Evolutionary conservation across 140 eudicot genomes (phyloP), one percentile per base, ranked within the genome.

Genomic region (Cichorium intybus): DNA sequence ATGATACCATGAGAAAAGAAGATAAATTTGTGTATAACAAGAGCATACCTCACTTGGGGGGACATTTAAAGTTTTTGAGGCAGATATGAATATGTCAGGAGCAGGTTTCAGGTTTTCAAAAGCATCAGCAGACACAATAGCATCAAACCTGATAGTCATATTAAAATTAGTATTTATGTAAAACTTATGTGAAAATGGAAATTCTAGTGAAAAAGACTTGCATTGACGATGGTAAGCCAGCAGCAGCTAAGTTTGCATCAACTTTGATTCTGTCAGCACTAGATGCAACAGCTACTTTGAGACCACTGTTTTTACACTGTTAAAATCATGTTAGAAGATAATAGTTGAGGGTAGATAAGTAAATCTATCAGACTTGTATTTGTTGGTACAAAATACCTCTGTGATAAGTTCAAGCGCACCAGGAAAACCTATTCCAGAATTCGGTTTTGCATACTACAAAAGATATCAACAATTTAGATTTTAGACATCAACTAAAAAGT

Each of bases 31-130:
- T 26, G 17, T 27, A 58, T 33, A 35, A 49, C 15, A 17, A 14
- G 56, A 52, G 52, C 68, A 64, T 78, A 88, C 97, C 99, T 93
- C 99, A 66, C 85, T 76, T 69, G 88, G 48, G 11, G 95, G 95
- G 62, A 85, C 95, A 66, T 81, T 75, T 77, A 93, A 59, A 66
- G 76, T 75, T 56, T 84, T 84, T 24, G 97, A 88, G 73, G 99
- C 99, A 71, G 95, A 83, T 74, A 93, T 70, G 76, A 93, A 93
- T 31, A 93, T 88, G 69, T 93, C 99, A 52, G 99, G 97, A 75
- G 99, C 97, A 81, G 99, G 99, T 80, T 93, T 93, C 72, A 93
- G 71, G 70, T 93, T 93, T 75, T 93, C 94, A 80, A 93, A 93
- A 43, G 95, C 97, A 79, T 93, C 99, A 58, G 99, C 99, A 56